Percentiles rank a stretch among this genome's conserved stretches.
Evolutionary conservation across 208 protist genomes (phyloP).

Genomic region (Herpetomonas tarakana): DNA sequence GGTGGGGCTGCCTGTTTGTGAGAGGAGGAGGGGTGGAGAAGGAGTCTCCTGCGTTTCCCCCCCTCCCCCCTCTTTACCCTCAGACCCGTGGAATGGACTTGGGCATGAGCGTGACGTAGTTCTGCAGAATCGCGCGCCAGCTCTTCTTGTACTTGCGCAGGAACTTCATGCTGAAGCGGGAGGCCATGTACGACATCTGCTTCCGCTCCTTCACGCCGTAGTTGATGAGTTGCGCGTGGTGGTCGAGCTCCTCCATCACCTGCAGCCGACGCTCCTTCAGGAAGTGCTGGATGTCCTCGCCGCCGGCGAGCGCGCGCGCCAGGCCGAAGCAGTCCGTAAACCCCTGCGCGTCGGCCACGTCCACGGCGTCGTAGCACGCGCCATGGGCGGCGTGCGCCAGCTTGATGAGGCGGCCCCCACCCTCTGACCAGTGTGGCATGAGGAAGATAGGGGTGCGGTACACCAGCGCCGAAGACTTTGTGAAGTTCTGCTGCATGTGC

Average conservation of each 20-base stretch:
- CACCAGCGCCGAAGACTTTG: constrained; percentile 70
- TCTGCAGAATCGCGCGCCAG: constrained; percentile 82
- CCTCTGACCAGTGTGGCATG: constrained; percentile 89
- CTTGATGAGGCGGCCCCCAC: constrained; percentile 82
- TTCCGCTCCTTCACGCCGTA: constrained; percentile 85
- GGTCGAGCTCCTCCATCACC: constrained; percentile 88
- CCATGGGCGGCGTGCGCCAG: constrained; percentile 86
- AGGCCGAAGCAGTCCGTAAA: constrained; percentile 92
- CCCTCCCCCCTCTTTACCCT: not conserved
- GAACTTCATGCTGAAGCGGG: constrained; percentile 90
- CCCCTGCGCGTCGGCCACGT: constrained; percentile 85
- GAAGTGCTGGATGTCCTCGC: constrained; percentile 71
- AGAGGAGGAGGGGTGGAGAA: too few relatives aligned
- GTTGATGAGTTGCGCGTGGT: constrained; percentile 69
- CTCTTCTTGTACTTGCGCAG: constrained; percentile 87
- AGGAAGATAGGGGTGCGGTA: constrained; percentile 85
- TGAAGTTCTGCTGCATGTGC: constrained; percentile 89
- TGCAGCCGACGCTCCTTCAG: constrained; percentile 79
- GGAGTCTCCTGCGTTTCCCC: too few relatives aligned
- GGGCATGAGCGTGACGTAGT: constrained; percentile 85
- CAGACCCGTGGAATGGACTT: constrained; percentile 26
- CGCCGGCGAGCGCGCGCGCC: constrained; percentile 64
- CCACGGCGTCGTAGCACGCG: constrained; percentile 83
- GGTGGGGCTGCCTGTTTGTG: too few relatives aligned
- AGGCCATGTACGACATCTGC: constrained; percentile 85